phyloP scores from a whole-genome alignment of 441 rosid species.

The Syzygium malaccense region DNA sequence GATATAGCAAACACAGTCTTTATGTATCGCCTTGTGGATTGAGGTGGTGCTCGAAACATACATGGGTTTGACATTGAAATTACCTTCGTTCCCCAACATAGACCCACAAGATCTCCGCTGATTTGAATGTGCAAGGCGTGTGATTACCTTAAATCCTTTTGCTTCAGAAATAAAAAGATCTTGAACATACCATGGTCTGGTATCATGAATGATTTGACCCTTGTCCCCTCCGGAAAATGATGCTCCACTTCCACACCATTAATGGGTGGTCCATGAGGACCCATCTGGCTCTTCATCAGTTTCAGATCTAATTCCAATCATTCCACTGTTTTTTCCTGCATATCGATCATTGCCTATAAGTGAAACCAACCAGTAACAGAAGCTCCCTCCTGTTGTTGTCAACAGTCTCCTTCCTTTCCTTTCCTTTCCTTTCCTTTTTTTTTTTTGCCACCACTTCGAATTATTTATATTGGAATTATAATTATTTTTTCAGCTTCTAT shows the following conservation, averaged over 20 bases:
- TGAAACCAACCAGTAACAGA: background rate
- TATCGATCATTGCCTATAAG: background rate
- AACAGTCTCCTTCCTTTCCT: background rate
- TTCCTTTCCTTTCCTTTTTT: background rate
- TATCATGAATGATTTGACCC: background rate
- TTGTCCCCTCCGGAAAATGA: background rate
- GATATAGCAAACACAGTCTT: background rate
- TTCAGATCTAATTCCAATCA: background rate
- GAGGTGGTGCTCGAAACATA: background rate
- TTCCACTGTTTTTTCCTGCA: background rate
- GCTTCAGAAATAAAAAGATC: background rate
- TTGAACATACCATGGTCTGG: background rate
- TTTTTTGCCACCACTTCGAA: background rate
- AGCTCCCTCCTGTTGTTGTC: background rate
- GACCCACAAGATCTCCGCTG: background rate
- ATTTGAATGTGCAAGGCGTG: background rate
- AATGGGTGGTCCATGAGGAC: background rate
- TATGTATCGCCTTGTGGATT: background rate
- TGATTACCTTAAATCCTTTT: background rate
- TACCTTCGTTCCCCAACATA: background rate
- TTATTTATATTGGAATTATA: background rate
- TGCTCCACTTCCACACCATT: background rate
- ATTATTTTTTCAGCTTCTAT: conserved; percentile 3
- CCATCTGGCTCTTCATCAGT: background rate
- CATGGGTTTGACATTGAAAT: background rate